phyloP scores from a whole-genome alignment of 2,329 filamentous ascomycete genomes.

The Magnaporthiopsis incrustans region DNA sequence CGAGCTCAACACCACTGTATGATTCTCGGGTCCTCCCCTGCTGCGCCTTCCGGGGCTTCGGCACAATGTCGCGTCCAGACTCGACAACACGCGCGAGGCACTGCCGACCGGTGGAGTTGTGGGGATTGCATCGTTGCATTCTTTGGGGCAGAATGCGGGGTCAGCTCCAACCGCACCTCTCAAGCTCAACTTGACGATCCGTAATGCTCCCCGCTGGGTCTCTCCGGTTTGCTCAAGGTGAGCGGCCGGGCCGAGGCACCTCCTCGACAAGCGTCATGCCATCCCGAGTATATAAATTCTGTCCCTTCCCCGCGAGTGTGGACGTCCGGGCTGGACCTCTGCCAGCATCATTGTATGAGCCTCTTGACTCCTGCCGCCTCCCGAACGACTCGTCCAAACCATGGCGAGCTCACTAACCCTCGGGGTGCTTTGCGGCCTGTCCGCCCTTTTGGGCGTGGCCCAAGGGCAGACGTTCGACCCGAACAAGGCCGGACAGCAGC shows the following conservation, averaged over 20 bases:
- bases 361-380: neutral
- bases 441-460: conserved; percentile 1
- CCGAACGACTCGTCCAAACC: neutral
- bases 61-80: neutral
- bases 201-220: no score
- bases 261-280: neutral
- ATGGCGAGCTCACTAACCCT: conserved; percentile 1
- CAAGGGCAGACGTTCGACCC: conserved; percentile 6
- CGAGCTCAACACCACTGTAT: no score
- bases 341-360: neutral
- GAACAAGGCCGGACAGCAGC: conserved; percentile 17
- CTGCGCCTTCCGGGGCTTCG: neutral
- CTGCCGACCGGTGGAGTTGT: neutral
- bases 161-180: conserved; percentile 1
- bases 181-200: neutral
- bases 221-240: neutral
- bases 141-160: neutral
- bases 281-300: neutral
- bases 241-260: neutral
- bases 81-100: neutral
- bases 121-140: neutral
- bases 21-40: neutral
- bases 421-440: neutral
- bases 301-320: neutral
- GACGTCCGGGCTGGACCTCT: neutral